phyloP scores from a whole-genome alignment of 768 basidiomycete species.

The Trametes cubensis region DNA sequence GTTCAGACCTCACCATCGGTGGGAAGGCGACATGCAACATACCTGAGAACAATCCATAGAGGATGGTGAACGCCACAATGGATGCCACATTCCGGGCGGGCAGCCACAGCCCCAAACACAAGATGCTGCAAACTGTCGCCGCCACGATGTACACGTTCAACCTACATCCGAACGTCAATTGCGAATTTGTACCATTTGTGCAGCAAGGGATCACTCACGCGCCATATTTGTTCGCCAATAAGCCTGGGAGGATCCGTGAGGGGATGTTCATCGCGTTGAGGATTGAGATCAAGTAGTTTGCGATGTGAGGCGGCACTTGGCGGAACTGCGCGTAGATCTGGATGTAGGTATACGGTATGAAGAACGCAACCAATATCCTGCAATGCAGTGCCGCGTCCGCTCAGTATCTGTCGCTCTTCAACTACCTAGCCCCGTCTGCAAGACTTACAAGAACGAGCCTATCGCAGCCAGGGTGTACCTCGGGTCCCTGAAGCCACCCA shows the following conservation, averaged over 20 bases:
- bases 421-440: too few relatives aligned
- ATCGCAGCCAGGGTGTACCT: constrained; percentile 27
- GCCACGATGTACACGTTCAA: constrained; percentile 35
- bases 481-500: constrained; percentile 32
- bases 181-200: not conserved
- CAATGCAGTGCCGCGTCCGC: not conserved
- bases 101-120: constrained; percentile 35
- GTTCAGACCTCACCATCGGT: not conserved
- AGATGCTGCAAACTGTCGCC: constrained; percentile 29
- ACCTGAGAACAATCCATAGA: constrained; percentile 38
- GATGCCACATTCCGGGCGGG: constrained; percentile 29
- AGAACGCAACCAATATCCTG: constrained; percentile 36
- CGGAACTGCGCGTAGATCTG: constrained; percentile 32
- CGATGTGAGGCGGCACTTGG: constrained; percentile 26
- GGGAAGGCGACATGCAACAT: not conserved
- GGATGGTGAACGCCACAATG: constrained; percentile 34
- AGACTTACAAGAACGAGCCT: constrained; percentile 32
- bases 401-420: too few relatives aligned
- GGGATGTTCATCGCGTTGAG: constrained; percentile 36
- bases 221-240: constrained; percentile 35
- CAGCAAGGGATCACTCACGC: constrained; percentile 21
- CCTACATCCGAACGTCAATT: constrained; percentile 20
- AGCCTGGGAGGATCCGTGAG: constrained; percentile 34
- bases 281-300: constrained; percentile 36
- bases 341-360: constrained; percentile 41